Evolutionary conservation across 371 early-diverging fungal species (phyloP).

Genomic region (Dichotomocladium elegans): DNA sequence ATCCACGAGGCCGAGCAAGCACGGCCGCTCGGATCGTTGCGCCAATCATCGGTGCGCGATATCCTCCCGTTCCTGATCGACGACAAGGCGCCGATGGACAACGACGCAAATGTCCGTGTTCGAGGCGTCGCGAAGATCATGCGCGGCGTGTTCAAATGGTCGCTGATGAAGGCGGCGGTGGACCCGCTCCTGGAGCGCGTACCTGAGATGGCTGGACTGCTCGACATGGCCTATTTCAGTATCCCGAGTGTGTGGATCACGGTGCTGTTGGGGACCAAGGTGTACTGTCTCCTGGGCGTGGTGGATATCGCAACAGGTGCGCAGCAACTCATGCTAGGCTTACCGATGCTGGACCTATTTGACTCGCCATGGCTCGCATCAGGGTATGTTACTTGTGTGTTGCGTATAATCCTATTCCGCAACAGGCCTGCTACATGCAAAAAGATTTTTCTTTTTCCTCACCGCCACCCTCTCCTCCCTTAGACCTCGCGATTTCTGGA

Average conservation of each 20-base stretch:
- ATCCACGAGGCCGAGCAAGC: constrained; percentile 12
- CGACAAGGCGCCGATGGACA: not conserved
- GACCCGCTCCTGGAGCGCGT: constrained; percentile 17
- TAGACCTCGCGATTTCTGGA: constrained; percentile 38
- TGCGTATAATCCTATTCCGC: no score
- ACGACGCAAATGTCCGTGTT: constrained; percentile 3
- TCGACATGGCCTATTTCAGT: constrained; percentile 18
- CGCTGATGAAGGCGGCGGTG: constrained; percentile 12
- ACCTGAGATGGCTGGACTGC: not conserved
- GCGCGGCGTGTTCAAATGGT: constrained; percentile 20
- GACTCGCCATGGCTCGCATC: constrained; percentile 26
- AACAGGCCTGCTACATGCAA: no score
- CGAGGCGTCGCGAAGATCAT: constrained; percentile 17
- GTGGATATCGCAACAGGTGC: constrained; percentile 22
- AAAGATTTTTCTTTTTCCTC: no score
- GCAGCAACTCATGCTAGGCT: constrained; percentile 15
- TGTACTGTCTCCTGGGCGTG: constrained; percentile 21
- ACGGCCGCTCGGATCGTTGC: not conserved
- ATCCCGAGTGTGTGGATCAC: constrained; percentile 12
- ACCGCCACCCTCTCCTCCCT: not conserved
- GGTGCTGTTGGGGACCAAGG: constrained; percentile 19
- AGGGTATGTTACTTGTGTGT: constrained; percentile 10
- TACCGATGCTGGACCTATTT: constrained; percentile 20
- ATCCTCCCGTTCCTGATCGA: not conserved
- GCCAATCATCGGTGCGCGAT: not conserved